Percentiles rank a stretch among this genome's conserved stretches.
Conservation (phyloP, 2,329 filamentous ascomycete species). For the Diaporthe humulicola region DNA sequence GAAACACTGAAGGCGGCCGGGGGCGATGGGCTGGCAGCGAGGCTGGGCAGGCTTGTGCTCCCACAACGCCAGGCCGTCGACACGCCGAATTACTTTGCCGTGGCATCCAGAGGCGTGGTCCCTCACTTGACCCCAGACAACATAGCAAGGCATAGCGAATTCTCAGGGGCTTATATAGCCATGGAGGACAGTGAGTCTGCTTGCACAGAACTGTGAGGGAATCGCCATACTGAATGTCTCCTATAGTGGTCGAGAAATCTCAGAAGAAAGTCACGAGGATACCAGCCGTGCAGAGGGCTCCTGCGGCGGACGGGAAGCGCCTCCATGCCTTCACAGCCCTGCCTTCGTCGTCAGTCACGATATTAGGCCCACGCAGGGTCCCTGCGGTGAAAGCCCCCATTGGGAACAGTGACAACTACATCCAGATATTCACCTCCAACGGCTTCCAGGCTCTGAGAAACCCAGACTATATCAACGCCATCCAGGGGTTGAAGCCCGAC, state of each 20-base stretch:
- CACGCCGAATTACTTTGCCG: conserved; percentile 86
- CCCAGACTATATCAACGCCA: conserved; percentile 76
- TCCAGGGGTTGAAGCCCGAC: conserved; percentile 79
- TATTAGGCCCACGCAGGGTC: conserved; percentile 83
- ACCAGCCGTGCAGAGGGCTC: conserved; percentile 59
- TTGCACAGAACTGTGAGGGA: conserved; percentile 19
- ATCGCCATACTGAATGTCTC: neutral
- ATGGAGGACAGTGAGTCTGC: conserved; percentile 88
- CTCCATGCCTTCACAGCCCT: conserved; percentile 84
- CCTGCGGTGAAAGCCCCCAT: conserved; percentile 80
- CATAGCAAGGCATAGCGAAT: conserved; percentile 72
- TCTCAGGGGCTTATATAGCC: conserved; percentile 82
- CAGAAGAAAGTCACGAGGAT: conserved; percentile 54
- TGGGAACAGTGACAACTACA: conserved; percentile 76
- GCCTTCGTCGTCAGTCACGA: conserved; percentile 72
- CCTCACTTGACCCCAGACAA: conserved; percentile 93
- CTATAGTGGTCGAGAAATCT: conserved; percentile 66
- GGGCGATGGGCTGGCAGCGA: conserved; percentile 61
- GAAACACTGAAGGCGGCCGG: conserved; percentile 59
- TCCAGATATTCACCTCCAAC: conserved; percentile 87
- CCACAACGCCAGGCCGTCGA: conserved; percentile 74
- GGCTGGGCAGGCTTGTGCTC: conserved; percentile 77
- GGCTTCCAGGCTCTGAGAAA: conserved; percentile 82
- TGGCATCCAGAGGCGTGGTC: conserved; percentile 85
- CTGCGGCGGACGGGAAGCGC: conserved; percentile 60